Base-by-base conservation (phyloP, 108 stramenopile species). In the Cyclotella atomus region DNA sequence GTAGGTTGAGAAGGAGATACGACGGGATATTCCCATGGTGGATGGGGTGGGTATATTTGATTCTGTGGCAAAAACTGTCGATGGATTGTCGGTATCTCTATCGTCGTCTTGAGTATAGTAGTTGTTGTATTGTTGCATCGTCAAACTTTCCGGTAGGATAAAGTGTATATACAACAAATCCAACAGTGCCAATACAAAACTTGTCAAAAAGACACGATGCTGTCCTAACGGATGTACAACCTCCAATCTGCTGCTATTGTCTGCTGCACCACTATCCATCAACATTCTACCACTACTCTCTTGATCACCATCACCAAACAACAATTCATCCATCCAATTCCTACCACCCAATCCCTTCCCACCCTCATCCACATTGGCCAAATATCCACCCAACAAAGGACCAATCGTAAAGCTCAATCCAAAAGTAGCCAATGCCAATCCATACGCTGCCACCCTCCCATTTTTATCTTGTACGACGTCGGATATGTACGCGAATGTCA, bases 401-500 rank as follows among this genome's bases (percentile, higher is more conserved):
- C 97, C 98, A 46, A 99, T 84, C 10, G 96, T 97, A 73, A 97
- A 98, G 55, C 87, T 89, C 65, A 99, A 84, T 1, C 98, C 98
- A 73, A 96, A 91, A 2, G 95, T 98, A 8, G 97, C 97, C 70
- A 99, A 73, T n/a, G 98, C 98, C 52, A 98, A 59, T 33, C 98
- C 98, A 78, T 96, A 99, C 0, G 97, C 98, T 8, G 95, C 86
- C 12, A 98, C 97, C 16, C 97, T 87, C 50, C 89, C 86, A 44
- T 92, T 80, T 27, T 81, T 86, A 56, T 83, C 73, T 35, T 78
- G 76, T 14, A 97, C 95, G 23, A 95, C 88, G 82, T 99, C 98
- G 16, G 90, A 84, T 43, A 99, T 99, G 83, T 99, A 99, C 4
- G 97, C 96, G 84, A 99, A 99, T 50, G 95, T 94, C 35, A 99